Evolutionary conservation across 2,329 filamentous ascomycete species (phyloP).

Genomic region (Paramyrothecium roridum): DNA sequence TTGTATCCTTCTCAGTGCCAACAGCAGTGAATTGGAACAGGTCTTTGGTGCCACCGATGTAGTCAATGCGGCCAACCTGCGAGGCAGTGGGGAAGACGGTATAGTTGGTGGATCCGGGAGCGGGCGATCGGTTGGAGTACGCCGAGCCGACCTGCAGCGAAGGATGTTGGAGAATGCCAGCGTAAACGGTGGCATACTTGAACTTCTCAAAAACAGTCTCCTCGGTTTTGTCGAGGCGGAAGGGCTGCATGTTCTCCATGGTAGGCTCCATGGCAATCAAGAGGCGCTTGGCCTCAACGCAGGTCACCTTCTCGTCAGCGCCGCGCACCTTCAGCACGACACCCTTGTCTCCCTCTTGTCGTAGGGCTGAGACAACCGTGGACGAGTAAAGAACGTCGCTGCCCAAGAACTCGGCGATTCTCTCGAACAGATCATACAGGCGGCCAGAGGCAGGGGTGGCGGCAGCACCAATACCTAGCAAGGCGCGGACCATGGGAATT

Average conservation of each 20-base stretch:
- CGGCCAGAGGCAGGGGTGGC: conserved; percentile 14
- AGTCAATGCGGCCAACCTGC: conserved; percentile 19
- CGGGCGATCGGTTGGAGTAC: conserved; percentile 15
- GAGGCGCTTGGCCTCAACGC: conserved; percentile 17
- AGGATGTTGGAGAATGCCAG: conserved; percentile 19
- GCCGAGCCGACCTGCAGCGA: conserved; percentile 13
- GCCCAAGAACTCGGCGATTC: conserved; percentile 24
- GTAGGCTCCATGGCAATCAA: conserved; percentile 19
- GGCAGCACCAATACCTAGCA: conserved; percentile 12
- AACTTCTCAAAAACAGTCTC: conserved; percentile 14
- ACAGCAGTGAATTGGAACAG: conserved; percentile 23
- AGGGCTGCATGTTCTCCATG: conserved; percentile 12
- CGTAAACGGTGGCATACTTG: conserved; percentile 14
- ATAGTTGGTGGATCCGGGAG: conserved; percentile 15
- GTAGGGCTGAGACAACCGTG: conserved; percentile 20
- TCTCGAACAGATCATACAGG: conserved; percentile 30
- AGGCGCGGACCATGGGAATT: conserved; percentile 14
- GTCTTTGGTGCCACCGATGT: conserved; percentile 18
- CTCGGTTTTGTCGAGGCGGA: conserved; percentile 13
- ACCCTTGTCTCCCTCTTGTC: conserved; percentile 4
- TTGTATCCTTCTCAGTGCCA: conserved; percentile 12
- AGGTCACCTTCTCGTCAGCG: conserved; percentile 4
- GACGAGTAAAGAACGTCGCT: conserved; percentile 32
- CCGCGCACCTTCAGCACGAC: conserved; percentile 10
- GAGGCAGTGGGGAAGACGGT: conserved; percentile 15